Percentiles rank a stretch among this genome's conserved stretches.
Evolutionary conservation across 805 yeast genomes (phyloP).

Genomic region (Yarrowia sp.): DNA sequence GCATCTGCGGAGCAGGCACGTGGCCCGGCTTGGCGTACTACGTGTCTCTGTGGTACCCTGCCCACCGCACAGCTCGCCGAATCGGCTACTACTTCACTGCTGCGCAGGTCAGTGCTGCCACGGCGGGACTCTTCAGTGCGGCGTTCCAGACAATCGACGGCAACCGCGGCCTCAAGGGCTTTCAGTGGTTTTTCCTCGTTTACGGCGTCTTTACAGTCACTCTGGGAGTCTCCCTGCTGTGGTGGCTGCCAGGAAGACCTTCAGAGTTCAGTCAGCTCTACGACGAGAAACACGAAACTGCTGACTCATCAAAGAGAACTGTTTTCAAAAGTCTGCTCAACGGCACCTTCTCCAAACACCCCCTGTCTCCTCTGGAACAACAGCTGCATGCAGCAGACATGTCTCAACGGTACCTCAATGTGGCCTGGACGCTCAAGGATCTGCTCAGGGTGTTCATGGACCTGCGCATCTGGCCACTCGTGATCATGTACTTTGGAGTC

Average conservation of each 20-base stretch:
- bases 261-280: constrained; percentile 41
- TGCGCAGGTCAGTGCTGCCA: constrained; percentile 90
- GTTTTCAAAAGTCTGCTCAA: constrained; percentile 1
- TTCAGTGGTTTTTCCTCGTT: constrained; percentile 84
- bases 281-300: neutral
- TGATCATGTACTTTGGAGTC: constrained; percentile 90
- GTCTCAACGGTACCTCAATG: constrained; percentile 56
- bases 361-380: constrained; percentile 62
- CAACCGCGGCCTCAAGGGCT: constrained; percentile 71
- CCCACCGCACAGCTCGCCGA: constrained; percentile 73
- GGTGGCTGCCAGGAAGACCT: constrained; percentile 92
- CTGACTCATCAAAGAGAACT: no score
- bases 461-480: constrained; percentile 75
- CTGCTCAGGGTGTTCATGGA: constrained; percentile 64
- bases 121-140: constrained; percentile 84
- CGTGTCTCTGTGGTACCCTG: constrained; percentile 84
- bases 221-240: constrained; percentile 67
- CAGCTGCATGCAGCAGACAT: constrained; percentile 67
- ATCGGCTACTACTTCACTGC: constrained; percentile 92
- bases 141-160: constrained; percentile 88
- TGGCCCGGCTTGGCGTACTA: constrained; percentile 93
- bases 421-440: constrained; percentile 67
- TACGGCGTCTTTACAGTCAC: constrained; percentile 74
- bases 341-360: constrained; percentile 37
- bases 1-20: constrained; percentile 81